Conservation (phyloP, 192 early-diverging fungal genomes). For the Backusella morwellensis region DNA sequence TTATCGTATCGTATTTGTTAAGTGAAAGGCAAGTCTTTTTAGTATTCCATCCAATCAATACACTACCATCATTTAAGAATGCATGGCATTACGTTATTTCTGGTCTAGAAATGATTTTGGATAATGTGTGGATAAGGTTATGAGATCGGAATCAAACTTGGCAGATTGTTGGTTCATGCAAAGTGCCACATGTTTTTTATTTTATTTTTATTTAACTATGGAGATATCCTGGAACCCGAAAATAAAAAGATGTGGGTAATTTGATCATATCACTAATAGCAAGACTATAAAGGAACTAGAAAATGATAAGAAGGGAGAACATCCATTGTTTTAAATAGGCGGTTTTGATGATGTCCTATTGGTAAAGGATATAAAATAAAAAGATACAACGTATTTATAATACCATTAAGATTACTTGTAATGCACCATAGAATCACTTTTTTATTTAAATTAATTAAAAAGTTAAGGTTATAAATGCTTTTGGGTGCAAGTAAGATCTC, state of each 20-base stretch:
- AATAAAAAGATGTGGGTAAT: not conserved
- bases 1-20: too few relatives aligned
- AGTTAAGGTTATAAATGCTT: not conserved
- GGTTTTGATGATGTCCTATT: not conserved
- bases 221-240: not conserved
- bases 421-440: too few relatives aligned
- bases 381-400: not conserved
- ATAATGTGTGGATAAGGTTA: too few relatives aligned
- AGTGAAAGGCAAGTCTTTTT: too few relatives aligned
- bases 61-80: too few relatives aligned
- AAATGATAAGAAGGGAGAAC: not conserved
- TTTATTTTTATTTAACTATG: not conserved
- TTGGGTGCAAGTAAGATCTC: not conserved
- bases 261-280: not conserved
- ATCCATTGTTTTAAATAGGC: too few relatives aligned
- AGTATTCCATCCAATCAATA: too few relatives aligned
- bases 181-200: not conserved
- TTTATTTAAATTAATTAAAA: not conserved
- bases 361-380: not conserved
- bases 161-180: too few relatives aligned
- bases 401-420: not conserved
- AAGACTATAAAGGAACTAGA: not conserved
- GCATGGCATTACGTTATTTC: too few relatives aligned
- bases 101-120: too few relatives aligned
- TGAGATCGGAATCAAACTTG: too few relatives aligned